These are phyloP conservation scores for Penicillium sp. DNA, from an alignment of 2,329 filamentous ascomycete species.

Conservation along the genomic window DNA sequence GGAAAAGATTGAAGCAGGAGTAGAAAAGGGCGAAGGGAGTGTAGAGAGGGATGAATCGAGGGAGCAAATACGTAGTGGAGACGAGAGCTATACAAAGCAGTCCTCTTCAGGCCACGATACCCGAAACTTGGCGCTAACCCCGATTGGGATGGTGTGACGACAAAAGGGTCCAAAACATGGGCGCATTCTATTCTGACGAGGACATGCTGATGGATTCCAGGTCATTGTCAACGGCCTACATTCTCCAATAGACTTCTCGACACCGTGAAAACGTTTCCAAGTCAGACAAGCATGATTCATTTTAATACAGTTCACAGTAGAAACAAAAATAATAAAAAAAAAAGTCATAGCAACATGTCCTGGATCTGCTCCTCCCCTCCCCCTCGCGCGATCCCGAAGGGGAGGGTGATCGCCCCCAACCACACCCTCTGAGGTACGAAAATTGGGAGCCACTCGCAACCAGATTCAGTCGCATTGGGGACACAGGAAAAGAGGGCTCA, in stretches of 20 bases:
- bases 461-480: background rate
- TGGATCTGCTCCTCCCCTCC: slow-evolving; percentile 15
- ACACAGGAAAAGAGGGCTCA: slow-evolving; percentile 15
- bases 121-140: slow-evolving; percentile 31
- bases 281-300: slow-evolving; percentile 8
- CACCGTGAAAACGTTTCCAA: too few relatives aligned
- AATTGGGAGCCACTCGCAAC: slow-evolving; percentile 14
- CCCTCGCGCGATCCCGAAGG: slow-evolving; percentile 2
- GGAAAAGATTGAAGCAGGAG: slow-evolving; percentile 2
- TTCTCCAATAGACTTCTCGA: slow-evolving; percentile 4
- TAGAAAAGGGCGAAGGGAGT: slow-evolving; percentile 9
- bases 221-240: background rate
- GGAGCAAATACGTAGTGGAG: slow-evolving; percentile 18
- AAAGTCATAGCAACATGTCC: slow-evolving; percentile 3
- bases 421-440: slow-evolving; percentile 9
- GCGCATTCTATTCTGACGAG: slow-evolving; percentile 3
- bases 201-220: slow-evolving; percentile 3
- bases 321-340: background rate
- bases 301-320: slow-evolving; percentile 13
- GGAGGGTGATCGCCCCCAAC: slow-evolving; percentile 2
- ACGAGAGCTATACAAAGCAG: slow-evolving; percentile 18
- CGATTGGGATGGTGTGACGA: slow-evolving; percentile 26
- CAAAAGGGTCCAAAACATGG: slow-evolving; percentile 9
- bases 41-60: slow-evolving; percentile 7
- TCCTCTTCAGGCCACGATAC: slow-evolving; percentile 38